Conservation (phyloP, 139 green algal genomes). For the Microglena sp. region DNA sequence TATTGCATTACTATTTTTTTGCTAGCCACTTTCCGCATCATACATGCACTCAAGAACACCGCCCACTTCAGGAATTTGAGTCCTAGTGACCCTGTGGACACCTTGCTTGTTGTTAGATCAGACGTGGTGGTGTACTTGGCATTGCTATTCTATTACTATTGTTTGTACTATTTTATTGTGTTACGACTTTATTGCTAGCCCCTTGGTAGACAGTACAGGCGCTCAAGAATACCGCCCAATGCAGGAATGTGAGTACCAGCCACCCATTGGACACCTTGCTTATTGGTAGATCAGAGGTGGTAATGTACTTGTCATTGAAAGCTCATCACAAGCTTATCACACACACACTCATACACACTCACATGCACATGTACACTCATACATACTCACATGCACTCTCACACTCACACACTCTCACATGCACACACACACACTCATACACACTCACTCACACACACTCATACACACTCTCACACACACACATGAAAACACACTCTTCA, state of each 20-base stretch:
- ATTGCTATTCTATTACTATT: background rate
- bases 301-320: background rate
- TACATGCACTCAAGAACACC: constrained; percentile 26
- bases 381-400: too few relatives aligned
- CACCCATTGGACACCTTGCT: background rate
- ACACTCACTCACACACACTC: too few relatives aligned
- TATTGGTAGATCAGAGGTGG: background rate
- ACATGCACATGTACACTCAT: background rate
- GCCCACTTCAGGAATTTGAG: constrained; percentile 5
- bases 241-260: background rate
- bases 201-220: constrained; percentile 44
- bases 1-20: background rate
- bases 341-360: background rate
- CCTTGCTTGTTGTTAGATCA: background rate
- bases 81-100: background rate
- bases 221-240: constrained; percentile 21
- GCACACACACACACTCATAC: too few relatives aligned
- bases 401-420: too few relatives aligned
- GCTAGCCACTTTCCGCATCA: constrained; percentile 45
- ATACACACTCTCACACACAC: too few relatives aligned
- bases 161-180: background rate
- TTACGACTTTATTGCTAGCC: constrained; percentile 8
- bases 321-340: background rate
- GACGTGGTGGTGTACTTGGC: background rate
- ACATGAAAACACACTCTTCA: background rate